Conservation (phyloP, 2,329 filamentous ascomycete species). For the Cytospora mali region DNA sequence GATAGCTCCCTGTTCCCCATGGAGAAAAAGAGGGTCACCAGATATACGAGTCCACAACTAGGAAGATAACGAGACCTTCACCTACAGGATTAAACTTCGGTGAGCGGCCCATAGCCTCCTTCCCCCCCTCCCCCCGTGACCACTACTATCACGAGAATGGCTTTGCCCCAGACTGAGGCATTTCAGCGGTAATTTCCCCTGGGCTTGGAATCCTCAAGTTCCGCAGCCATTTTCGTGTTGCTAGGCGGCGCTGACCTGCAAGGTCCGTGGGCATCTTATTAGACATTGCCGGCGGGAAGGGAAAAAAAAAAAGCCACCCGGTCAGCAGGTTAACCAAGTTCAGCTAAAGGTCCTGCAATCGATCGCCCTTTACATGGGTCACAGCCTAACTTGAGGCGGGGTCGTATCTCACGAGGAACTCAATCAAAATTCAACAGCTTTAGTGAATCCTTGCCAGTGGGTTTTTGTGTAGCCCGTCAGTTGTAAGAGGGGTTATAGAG, state of each 20-base stretch:
- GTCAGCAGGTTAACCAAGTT: not conserved
- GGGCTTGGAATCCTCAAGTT: not conserved
- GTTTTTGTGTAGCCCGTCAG: not conserved
- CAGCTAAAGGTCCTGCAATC: not conserved
- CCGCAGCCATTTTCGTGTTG: not conserved
- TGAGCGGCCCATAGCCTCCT: not conserved
- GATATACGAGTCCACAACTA: not conserved
- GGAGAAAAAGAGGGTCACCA: constrained; percentile 1
- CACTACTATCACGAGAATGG: not conserved
- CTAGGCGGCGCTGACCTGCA: not conserved
- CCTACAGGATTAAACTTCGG: not conserved
- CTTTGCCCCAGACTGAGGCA: not conserved
- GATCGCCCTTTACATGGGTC: not conserved
- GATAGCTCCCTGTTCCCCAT: not conserved
- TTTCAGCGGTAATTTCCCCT: not conserved
- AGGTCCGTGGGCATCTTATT: not conserved
- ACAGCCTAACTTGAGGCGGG: not conserved
- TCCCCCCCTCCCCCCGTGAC: no score
- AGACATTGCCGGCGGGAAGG: not conserved
- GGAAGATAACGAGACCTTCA: not conserved
- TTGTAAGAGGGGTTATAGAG: not conserved
- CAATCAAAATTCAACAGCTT: not conserved
- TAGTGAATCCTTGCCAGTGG: constrained; percentile 1
- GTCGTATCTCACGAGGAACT: not conserved
- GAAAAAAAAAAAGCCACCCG: not conserved